These are phyloP conservation scores for Laguncularia racemosa DNA, from an alignment of 345 rosid genomes.

Conservation along the genomic window DNA sequence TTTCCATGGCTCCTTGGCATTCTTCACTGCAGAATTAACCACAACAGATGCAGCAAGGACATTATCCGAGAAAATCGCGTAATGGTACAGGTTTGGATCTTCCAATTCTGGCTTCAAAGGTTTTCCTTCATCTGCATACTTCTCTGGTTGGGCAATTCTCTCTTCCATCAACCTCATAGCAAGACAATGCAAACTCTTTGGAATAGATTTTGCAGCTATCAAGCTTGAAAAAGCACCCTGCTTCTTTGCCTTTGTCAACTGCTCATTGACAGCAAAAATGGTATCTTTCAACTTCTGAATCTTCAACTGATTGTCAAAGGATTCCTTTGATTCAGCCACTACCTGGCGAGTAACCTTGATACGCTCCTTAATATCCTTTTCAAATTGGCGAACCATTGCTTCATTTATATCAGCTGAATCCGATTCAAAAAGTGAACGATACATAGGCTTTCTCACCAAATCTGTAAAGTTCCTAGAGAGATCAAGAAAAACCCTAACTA, in stretches of 20 bases:
- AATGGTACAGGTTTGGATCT: conserved; percentile 82
- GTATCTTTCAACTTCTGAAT: conserved; percentile 94
- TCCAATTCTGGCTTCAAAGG: conserved; percentile 50
- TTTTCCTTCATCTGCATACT: conserved; percentile 76
- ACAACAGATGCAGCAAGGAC: conserved; percentile 93
- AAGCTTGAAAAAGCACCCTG: conserved; percentile 94
- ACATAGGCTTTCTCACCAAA: conserved; percentile 64
- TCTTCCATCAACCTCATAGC: conserved; percentile 97
- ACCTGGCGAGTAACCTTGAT: conserved; percentile 86
- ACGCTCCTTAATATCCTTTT: conserved; percentile 95
- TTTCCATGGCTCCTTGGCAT: conserved; percentile 84
- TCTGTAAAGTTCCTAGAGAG: conserved; percentile 78
- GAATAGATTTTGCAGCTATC: conserved; percentile 93
- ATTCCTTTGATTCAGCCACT: conserved; percentile 85
- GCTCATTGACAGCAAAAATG: conserved; percentile 83
- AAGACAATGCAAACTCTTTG: conserved; percentile 88
- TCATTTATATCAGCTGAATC: conserved; percentile 69
- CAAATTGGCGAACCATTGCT: conserved; percentile 53
- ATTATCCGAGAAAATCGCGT: conserved; percentile 89
- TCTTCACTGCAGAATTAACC: conserved; percentile 95
- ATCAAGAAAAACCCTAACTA: conserved; percentile 82
- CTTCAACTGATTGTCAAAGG: conserved; percentile 90
- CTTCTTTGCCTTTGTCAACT: conserved; percentile 82
- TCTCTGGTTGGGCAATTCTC: conserved; percentile 79
- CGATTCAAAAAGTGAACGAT: conserved; percentile 47